Base-by-base conservation (phyloP, 345 rosid species). In the Trapa bicornis region DNA sequence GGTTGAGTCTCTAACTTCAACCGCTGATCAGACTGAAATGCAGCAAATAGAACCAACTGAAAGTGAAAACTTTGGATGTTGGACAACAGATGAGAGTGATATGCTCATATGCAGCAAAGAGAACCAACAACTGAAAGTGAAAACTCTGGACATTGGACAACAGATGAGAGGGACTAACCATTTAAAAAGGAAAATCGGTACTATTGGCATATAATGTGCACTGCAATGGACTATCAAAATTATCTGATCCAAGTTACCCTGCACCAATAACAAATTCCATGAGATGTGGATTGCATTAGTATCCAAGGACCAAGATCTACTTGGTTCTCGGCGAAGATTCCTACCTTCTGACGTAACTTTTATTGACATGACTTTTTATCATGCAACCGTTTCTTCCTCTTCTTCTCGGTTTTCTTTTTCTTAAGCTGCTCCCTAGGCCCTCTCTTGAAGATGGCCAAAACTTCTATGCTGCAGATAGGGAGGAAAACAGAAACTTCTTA, bases 381-480 rank as follows among this genome's bases (percentile, higher is more conserved):
- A 60, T n/a, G n/a, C 47, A 43, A 61, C 13, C 36, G 54, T 33
- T 32, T 48, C 68, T 71, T 71, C 65, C 71, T 84, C 70, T 75
- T 76, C 80, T 76, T 87, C 80, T 80, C 77, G 72, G 80, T 35
- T 82, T 86, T 91, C 83, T 83, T 87, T 71, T 81, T 91, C 86
- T 81, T 85, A 60, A 65, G 72, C 65, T 67, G 78, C 45, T 71
- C 75, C 64, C 69, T 70, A 61, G 65, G 74, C 29, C 73, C 75
- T 74, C 90, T 91, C 80, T 80, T 82, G 85, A 91, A 87, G 41
- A 88, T 76, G 33, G 94, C 92, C 77, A 89, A 75, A 71, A 91
- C 81, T 80, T 91, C 97, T 70, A 87, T 85, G 80, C 96, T 91
- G 86, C 72, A 77, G 77, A 29, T 69, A 68, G 53, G 43, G 48